Evolutionary conservation across 768 basidiomycete genomes (phyloP), one percentile per base, ranked within the genome.

Genomic region (Cyclocybe cylindracea): DNA sequence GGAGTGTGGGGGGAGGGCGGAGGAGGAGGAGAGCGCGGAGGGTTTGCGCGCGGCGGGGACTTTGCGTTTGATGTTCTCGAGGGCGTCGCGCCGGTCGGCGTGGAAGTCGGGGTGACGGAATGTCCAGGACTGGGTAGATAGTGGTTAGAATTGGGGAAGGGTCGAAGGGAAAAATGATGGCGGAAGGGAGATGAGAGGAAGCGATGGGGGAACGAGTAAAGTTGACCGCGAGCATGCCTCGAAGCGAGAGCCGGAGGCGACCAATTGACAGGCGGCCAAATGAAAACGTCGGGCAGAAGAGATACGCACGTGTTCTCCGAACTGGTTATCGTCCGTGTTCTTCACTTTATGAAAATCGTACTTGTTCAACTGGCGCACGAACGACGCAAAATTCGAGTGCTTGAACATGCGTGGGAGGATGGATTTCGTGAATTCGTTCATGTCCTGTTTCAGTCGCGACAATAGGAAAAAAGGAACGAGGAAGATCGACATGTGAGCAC

Each of bases 291-390:
- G 24, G 24, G 35, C 16, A 13, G 35, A 33, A 33, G 39, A 34
- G 11, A 39, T 7, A 70, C 77, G 11, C 61, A 80, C 79, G 71
- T 87, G 77, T 71, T 82, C 85, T 10, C 79, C 78, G 54, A 77
- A 91, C 56, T 85, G 82, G 64, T 82, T 76, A 59, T 91, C 91
- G 57, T 94, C 93, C 2, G 84, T 85, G 61, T 90, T 92, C 70
- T 94, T 95, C 57, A 94, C 89, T 77, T 96, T 96, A 78, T 95
- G 94, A 59, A 96, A 96, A 70, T 95, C 94, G 66, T 96, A 96
- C 69, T 95, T 96, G 78, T 96, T 96, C 33, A 96, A 77, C 68
- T 96, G 94, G 8, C 93, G 82, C 5, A 96, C 94, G 64, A 96
- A 96, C 48, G 81, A 84, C 31, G 93, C 93, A 68, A 96, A 96